Evolutionary conservation across 1,139 yeast species (phyloP).

Genomic region (Geotrichum candidum): DNA sequence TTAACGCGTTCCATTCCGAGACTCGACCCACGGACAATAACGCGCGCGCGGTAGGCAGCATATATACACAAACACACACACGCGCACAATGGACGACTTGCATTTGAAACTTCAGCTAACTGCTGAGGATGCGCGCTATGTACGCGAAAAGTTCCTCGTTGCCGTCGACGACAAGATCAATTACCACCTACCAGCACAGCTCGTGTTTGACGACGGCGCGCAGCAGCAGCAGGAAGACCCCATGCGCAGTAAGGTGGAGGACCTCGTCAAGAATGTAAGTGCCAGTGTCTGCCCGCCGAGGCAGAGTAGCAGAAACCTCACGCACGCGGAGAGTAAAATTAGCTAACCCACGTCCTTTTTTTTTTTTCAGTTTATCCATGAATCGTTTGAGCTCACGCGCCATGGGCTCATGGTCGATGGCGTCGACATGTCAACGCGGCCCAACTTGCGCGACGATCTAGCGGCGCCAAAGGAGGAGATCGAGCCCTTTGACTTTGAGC

Average conservation of each 20-base stretch:
- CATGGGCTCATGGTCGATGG: constrained; percentile 48
- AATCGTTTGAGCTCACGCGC: constrained; percentile 49
- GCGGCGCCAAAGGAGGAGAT: constrained; percentile 27
- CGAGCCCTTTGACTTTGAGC: constrained; percentile 55
- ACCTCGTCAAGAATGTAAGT: constrained; percentile 38
- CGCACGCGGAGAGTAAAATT: neutral
- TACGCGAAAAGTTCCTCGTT: constrained; percentile 42
- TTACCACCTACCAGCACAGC: constrained; percentile 41
- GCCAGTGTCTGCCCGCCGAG: neutral
- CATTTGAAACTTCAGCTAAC: constrained; percentile 15
- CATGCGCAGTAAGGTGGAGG: constrained; percentile 42
- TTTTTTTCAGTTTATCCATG: constrained; percentile 36
- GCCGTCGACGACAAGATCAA: constrained; percentile 43
- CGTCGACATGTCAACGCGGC: constrained; percentile 21
- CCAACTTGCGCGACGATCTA: constrained; percentile 7
- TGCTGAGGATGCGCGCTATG: constrained; percentile 43
- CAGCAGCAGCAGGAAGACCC: constrained; percentile 41
- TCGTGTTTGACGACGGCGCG: neutral
- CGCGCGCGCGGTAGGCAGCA: too few relatives aligned
- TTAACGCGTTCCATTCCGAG: neutral
- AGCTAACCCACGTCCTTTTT: neutral
- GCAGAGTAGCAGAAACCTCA: too few relatives aligned
- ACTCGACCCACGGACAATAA: neutral
- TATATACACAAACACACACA: neutral
- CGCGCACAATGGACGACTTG: constrained; percentile 11